Evolutionary conservation across 768 basidiomycete species (phyloP).

Genomic region (Podaxis rugospora): DNA sequence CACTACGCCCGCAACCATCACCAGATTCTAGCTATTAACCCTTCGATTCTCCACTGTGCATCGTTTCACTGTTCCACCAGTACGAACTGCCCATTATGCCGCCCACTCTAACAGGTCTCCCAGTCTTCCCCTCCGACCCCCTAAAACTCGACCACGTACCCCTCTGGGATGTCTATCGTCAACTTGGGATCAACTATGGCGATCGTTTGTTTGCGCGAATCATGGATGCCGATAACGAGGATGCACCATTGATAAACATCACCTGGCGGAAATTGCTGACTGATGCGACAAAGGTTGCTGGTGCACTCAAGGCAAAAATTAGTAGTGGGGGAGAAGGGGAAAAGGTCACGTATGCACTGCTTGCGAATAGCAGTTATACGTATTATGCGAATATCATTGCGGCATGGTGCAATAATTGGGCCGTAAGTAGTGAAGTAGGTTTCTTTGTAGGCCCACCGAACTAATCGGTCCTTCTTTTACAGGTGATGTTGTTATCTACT

Average conservation of each 20-base stretch:
- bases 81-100: not conserved
- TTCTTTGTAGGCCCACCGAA: not conserved
- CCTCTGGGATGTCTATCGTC: slow-evolving; percentile 5
- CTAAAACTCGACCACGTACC: slow-evolving; percentile 5
- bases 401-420: slow-evolving; percentile 10
- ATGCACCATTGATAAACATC: slow-evolving; percentile 2
- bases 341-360: not conserved
- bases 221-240: slow-evolving; percentile 10
- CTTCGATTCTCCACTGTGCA: no score
- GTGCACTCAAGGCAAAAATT: not conserved
- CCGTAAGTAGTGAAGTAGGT: not conserved
- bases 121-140: slow-evolving; percentile 9
- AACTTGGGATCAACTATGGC: slow-evolving; percentile 8
- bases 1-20: no score
- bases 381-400: slow-evolving; percentile 11
- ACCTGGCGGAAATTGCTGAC: slow-evolving; percentile 7
- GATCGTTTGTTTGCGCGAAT: slow-evolving; percentile 6
- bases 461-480: not conserved
- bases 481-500: slow-evolving; percentile 8
- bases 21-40: no score
- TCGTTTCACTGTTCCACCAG: no score
- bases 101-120: not conserved
- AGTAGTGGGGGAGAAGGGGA: not conserved
- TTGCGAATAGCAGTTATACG: slow-evolving; percentile 10
- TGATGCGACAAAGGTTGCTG: slow-evolving; percentile 3